Evolutionary conservation across 257 asterid species (phyloP).

Genomic region (Ocimum tenuiflorum): DNA sequence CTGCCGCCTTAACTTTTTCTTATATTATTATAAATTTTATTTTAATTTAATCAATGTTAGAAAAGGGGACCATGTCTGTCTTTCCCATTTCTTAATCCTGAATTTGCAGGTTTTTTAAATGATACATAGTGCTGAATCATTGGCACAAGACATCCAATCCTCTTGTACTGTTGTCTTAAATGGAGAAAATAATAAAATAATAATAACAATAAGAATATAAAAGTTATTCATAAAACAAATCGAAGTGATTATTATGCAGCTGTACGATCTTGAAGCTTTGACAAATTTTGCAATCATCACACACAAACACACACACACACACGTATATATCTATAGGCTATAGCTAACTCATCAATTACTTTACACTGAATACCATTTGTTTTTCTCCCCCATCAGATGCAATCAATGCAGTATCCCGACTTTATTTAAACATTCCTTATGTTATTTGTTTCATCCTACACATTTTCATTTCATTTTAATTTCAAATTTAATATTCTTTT

Average conservation of each 20-base stretch:
- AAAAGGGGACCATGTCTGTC: constrained; percentile 31
- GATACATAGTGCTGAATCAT: constrained; percentile 27
- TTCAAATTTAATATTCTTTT: no score
- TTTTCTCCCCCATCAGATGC: no score
- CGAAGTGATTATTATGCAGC: background rate
- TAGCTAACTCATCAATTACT: constrained; percentile 7
- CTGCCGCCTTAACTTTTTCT: background rate
- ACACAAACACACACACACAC: background rate
- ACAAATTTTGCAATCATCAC: background rate
- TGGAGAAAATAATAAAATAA: no score
- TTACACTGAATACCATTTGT: constrained; percentile 19
- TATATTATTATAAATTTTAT: no score
- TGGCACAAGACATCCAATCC: constrained; percentile 15
- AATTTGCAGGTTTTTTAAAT: background rate
- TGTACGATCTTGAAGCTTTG: constrained; percentile 5
- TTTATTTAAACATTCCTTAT: constrained; percentile 42
- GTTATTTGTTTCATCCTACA: no score
- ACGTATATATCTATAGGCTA: background rate
- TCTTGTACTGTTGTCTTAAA: constrained; percentile 15
- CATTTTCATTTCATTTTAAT: no score
- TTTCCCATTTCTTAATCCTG: constrained; percentile 4
- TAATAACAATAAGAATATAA: no score
- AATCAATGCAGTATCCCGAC: constrained; percentile 30
- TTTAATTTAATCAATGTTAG: constrained; percentile 11
- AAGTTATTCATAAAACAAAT: background rate